phyloP scores from a whole-genome alignment of 139 green algal genomes.

The Asterochloris erici region DNA sequence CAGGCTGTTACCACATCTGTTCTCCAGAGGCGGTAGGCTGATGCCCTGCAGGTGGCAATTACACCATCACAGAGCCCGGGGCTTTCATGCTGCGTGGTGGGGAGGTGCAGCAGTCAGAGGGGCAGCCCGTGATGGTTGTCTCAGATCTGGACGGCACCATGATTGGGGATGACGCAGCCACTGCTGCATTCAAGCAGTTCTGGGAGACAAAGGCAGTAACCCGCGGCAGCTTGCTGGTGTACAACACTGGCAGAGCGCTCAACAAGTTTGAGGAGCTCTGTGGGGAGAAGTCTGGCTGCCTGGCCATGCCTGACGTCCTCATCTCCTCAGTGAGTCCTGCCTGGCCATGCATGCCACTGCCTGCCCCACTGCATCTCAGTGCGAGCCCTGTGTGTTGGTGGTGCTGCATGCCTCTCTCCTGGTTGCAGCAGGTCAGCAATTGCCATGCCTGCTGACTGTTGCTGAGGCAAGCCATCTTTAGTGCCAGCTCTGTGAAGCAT shows the following conservation, averaged over 20 bases:
- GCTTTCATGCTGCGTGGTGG: conserved; percentile 21
- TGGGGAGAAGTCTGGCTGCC: conserved; percentile 47
- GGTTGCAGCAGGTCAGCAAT: too few species aligned
- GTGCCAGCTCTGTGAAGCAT: too few species aligned
- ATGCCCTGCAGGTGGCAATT: conserved; percentile 28
- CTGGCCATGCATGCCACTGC: too few species aligned
- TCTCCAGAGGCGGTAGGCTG: conserved; percentile 12
- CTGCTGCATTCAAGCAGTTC: conserved; percentile 41
- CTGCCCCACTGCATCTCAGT: too few species aligned
- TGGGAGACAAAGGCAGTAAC: conserved; percentile 21
- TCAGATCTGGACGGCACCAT: conserved; percentile 64
- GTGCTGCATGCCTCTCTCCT: too few species aligned
- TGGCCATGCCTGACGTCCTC: conserved; percentile 74
- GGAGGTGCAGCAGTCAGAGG: background rate
- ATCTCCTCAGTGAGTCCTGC: conserved; percentile 43
- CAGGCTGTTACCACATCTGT: background rate
- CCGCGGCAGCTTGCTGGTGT: conserved; percentile 30
- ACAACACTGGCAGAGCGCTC: conserved; percentile 51
- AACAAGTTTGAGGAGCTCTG: conserved; percentile 52
- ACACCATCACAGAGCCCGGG: conserved; percentile 18
- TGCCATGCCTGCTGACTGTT: too few species aligned
- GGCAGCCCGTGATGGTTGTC: conserved; percentile 25
- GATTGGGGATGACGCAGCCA: conserved; percentile 63
- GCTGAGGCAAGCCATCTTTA: too few species aligned
- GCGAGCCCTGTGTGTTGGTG: too few species aligned